Evolutionary conservation across 345 rosid species (phyloP), one percentile per base, ranked within the genome.

Genomic region (Xanthoceras sorbifolium): DNA sequence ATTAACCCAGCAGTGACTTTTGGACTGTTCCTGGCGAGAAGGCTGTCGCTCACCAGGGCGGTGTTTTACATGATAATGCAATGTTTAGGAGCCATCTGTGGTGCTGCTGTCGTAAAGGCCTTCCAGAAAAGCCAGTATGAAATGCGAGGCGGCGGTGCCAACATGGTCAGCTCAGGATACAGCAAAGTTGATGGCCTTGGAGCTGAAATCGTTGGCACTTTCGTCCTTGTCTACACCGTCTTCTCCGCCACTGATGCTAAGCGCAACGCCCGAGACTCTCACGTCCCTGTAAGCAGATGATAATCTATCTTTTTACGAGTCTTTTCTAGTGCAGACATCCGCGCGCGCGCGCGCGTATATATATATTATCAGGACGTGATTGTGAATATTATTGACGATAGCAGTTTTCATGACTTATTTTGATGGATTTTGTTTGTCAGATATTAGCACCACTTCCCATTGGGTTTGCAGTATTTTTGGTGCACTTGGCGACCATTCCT

Each of bases 171-270:
- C 70, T 9, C 65, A n/a, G 84, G 87, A 7, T 84, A 84, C 67
- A 76, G 71, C 77, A 78, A 75, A 61, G 82, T 77, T 1, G 77
- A 29, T 26, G 88, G 79, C 57, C 81, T 85, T 29, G 86, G 86
- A 44, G 88, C 88, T 20, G 86, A 85, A 79, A 81, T 81, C 31
- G 64, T 85, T 3, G 88, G 88, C 17, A 85, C 88, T 11, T 85
- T 85, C 31, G 64, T 83, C 20, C 88, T 85, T 8, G 88, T 85
- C 66, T 85, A 85, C 75, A 85, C 88, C 2, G 88, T 85, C 71
- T 86, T 86, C 84, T 86, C 89, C 5, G 86, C 89, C 62, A 84
- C 87, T 1, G 86, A 86, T 29, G 87, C 87, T 18, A 86, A 86
- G 82, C 84, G 86, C 15, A 86, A 34, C 23, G 89, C 84, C 55